A percentile compares a stretch with the other conserved stretches of the same genome.
These are phyloP conservation scores for Quercus phellos DNA, from an alignment of 331 rosid genomes.

Conservation along the genomic window DNA sequence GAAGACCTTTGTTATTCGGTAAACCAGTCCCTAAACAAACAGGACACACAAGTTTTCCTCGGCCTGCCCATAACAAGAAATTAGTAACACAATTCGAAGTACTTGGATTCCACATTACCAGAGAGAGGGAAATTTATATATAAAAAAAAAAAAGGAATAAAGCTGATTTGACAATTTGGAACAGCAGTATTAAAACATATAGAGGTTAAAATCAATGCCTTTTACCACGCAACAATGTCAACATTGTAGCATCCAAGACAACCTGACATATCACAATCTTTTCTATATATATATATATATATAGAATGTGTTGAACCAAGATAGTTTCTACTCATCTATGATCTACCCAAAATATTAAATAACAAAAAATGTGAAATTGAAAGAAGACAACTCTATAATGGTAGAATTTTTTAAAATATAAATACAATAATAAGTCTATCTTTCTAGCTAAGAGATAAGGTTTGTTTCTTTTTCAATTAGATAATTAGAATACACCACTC, in stretches of 20 bases:
- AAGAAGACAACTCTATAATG: too few relatives aligned
- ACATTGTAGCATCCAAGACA: neutral
- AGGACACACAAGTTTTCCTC: conserved; percentile 96
- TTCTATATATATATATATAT: too few relatives aligned
- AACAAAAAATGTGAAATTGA: too few relatives aligned
- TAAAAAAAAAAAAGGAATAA: neutral
- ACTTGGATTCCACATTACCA: neutral
- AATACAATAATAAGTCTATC: too few relatives aligned
- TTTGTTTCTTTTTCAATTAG: too few relatives aligned
- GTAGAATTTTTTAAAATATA: too few relatives aligned
- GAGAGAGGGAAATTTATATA: neutral
- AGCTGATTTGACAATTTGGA: neutral
- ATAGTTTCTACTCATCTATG: too few relatives aligned
- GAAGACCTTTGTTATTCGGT: conserved; percentile 90
- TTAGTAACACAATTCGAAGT: neutral
- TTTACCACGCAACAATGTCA: neutral
- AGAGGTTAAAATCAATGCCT: neutral
- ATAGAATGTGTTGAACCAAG: too few relatives aligned
- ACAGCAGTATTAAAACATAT: neutral
- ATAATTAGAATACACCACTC: neutral
- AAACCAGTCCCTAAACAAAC: conserved; percentile 94
- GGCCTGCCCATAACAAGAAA: conserved; percentile 41
- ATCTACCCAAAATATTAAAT: too few relatives aligned
- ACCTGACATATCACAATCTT: neutral
- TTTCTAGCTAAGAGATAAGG: too few relatives aligned